These are phyloP conservation scores for Botrytis squamosa DNA, from an alignment of 2,329 filamentous ascomycete species.

Conservation along the genomic window DNA sequence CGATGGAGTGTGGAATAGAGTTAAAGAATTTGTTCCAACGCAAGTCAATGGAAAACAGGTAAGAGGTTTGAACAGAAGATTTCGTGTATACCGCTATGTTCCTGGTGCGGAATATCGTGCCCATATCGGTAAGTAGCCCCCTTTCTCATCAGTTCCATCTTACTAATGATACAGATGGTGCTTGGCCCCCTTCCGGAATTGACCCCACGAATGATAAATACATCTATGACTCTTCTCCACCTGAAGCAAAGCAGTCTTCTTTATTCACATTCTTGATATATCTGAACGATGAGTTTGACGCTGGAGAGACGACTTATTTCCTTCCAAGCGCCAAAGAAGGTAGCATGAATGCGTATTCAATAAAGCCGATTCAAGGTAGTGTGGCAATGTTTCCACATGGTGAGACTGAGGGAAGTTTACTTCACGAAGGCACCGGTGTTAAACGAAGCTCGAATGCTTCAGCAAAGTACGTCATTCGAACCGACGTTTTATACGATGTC, in stretches of 20 bases:
- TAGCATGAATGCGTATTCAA: conserved; percentile 65
- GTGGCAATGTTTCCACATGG: conserved; percentile 70
- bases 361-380: conserved; percentile 66
- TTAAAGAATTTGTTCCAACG: conserved; percentile 56
- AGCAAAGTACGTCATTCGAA: conserved; percentile 68
- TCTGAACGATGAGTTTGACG: conserved; percentile 69
- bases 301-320: conserved; percentile 71
- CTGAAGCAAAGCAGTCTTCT: conserved; percentile 59
- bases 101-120: conserved; percentile 70
- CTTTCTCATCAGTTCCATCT: background rate
- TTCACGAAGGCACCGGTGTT: conserved; percentile 71
- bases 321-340: conserved; percentile 63
- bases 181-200: conserved; percentile 70
- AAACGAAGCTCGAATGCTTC: conserved; percentile 54
- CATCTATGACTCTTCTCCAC: conserved; percentile 64
- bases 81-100: conserved; percentile 71
- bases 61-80: conserved; percentile 65
- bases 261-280: conserved; percentile 70
- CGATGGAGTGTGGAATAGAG: conserved; percentile 60
- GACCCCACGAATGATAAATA: conserved; percentile 48
- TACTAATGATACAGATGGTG: conserved; percentile 50
- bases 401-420: conserved; percentile 60
- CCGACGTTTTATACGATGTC: conserved; percentile 70
- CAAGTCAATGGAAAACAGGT: conserved; percentile 55
- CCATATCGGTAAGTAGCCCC: conserved; percentile 54